phyloP scores from a whole-genome alignment of 495 filamentous ascomycete genomes.

The Xylaria castorea region DNA sequence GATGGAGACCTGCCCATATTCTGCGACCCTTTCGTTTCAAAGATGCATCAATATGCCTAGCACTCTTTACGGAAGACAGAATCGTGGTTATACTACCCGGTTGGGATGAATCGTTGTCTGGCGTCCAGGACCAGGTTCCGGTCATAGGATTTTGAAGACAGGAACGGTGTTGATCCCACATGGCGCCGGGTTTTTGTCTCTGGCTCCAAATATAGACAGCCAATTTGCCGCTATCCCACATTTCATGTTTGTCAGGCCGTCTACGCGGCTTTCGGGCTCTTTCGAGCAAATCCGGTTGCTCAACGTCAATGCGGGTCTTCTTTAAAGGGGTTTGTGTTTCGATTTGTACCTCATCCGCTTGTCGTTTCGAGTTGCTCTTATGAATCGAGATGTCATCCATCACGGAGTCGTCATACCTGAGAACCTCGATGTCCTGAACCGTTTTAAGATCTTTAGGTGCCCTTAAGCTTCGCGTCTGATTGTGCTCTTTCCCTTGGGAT shows the following conservation, averaged over 20 bases:
- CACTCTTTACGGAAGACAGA: slow-evolving; percentile 32
- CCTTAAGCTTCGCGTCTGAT: slow-evolving; percentile 21
- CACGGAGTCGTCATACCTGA: slow-evolving; percentile 35
- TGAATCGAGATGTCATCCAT: slow-evolving; percentile 25
- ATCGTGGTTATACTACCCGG: slow-evolving; percentile 27
- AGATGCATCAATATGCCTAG: slow-evolving; percentile 26
- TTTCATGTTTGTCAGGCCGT: slow-evolving; percentile 34
- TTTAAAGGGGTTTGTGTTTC: slow-evolving; percentile 25
- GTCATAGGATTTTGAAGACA: slow-evolving; percentile 37
- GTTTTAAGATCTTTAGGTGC: slow-evolving; percentile 21
- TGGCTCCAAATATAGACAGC: slow-evolving; percentile 42
- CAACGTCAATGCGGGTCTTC: slow-evolving; percentile 25
- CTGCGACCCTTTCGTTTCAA: slow-evolving; percentile 22
- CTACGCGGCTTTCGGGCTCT: slow-evolving; percentile 29
- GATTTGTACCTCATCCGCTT: slow-evolving; percentile 27
- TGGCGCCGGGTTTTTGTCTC: slow-evolving; percentile 33
- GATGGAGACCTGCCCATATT: not conserved
- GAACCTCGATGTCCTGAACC: slow-evolving; percentile 39
- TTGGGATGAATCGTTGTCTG: slow-evolving; percentile 22
- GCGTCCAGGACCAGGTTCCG: slow-evolving; percentile 36
- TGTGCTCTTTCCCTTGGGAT: slow-evolving; percentile 32
- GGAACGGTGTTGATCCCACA: slow-evolving; percentile 32
- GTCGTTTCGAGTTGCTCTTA: slow-evolving; percentile 29
- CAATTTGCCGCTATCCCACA: slow-evolving; percentile 37
- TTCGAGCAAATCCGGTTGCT: slow-evolving; percentile 12